Evolutionary conservation across 371 early-diverging fungal species (phyloP).

Genomic region (Mortierella sp.): DNA sequence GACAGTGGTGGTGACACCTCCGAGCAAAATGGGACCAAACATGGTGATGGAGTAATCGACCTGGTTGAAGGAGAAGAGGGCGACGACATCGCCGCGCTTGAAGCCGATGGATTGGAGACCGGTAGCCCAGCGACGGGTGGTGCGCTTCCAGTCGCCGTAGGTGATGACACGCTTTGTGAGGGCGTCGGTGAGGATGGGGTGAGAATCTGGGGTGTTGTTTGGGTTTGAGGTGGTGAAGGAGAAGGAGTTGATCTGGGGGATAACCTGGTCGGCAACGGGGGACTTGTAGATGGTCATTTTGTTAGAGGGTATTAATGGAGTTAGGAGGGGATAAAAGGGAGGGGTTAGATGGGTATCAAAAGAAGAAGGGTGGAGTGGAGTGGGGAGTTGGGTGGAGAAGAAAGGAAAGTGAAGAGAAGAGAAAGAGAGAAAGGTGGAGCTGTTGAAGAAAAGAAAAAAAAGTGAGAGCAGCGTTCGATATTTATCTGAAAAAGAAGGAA

Average conservation of each 20-base stretch:
- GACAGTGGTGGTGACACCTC: slow-evolving; percentile 79
- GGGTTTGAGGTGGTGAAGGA: slow-evolving; percentile 50
- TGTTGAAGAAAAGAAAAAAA: not conserved
- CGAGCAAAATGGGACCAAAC: slow-evolving; percentile 66
- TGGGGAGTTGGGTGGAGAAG: not conserved
- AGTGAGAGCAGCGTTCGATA: not conserved
- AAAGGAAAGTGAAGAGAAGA: not conserved
- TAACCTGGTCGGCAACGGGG: slow-evolving; percentile 31
- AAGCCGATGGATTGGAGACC: slow-evolving; percentile 77
- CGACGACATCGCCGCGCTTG: slow-evolving; percentile 76
- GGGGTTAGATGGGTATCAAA: not conserved
- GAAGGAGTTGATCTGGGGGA: slow-evolving; percentile 49
- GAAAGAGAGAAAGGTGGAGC: not conserved
- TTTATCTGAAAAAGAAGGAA: not conserved
- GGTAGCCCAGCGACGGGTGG: slow-evolving; percentile 72
- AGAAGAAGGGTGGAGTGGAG: not conserved
- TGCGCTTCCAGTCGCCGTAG: slow-evolving; percentile 68
- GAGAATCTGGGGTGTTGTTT: slow-evolving; percentile 53
- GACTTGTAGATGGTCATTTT: slow-evolving; percentile 45
- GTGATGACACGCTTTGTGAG: slow-evolving; percentile 67
- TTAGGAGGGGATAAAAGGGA: not conserved
- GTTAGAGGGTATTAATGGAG: not conserved
- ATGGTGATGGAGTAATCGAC: slow-evolving; percentile 68
- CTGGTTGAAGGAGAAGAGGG: slow-evolving; percentile 80
- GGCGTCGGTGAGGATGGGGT: slow-evolving; percentile 69